phyloP scores from a whole-genome alignment of 805 yeast species.

The Maudiozyma serrabonitensis region DNA sequence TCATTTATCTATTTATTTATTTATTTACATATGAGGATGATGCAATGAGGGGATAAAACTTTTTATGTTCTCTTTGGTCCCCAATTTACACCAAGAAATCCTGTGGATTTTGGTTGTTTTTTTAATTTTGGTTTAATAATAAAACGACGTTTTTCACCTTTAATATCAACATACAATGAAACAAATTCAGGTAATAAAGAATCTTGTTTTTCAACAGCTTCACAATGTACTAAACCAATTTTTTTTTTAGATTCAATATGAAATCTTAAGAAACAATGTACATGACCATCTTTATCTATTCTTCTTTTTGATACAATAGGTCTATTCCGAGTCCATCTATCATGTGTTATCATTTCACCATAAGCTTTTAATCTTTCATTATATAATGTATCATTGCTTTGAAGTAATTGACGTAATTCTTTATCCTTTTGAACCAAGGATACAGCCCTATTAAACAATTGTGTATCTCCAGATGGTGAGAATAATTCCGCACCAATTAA shows the following conservation, averaged over 20 bases:
- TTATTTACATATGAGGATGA: not conserved
- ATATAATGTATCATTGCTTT: constrained; percentile 34
- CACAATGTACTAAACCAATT: constrained; percentile 67
- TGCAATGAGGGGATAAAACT: not conserved
- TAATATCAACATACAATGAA: constrained; percentile 67
- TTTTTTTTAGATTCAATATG: constrained; percentile 65
- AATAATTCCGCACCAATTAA: constrained; percentile 70
- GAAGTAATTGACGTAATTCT: constrained; percentile 46
- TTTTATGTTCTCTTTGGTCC: constrained; percentile 54
- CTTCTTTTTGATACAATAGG: constrained; percentile 61
- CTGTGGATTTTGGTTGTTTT: constrained; percentile 36
- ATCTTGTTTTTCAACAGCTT: constrained; percentile 58
- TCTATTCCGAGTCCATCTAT: constrained; percentile 81
- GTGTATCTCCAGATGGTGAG: constrained; percentile 86
- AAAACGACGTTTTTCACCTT: constrained; percentile 59
- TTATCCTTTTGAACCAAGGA: constrained; percentile 61
- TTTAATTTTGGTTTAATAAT: constrained; percentile 54
- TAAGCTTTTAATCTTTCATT: constrained; percentile 69
- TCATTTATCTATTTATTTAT: not conserved
- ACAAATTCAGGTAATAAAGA: constrained; percentile 59
- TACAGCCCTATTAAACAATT: constrained; percentile 80
- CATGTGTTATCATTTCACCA: constrained; percentile 57
- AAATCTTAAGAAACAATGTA: constrained; percentile 75
- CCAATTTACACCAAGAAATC: constrained; percentile 79
- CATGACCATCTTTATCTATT: constrained; percentile 66